Evolutionary conservation across 352 stramenopile genomes (phyloP), one percentile per base, ranked within the genome.

Genomic region (Phytophthora sansomeana): DNA sequence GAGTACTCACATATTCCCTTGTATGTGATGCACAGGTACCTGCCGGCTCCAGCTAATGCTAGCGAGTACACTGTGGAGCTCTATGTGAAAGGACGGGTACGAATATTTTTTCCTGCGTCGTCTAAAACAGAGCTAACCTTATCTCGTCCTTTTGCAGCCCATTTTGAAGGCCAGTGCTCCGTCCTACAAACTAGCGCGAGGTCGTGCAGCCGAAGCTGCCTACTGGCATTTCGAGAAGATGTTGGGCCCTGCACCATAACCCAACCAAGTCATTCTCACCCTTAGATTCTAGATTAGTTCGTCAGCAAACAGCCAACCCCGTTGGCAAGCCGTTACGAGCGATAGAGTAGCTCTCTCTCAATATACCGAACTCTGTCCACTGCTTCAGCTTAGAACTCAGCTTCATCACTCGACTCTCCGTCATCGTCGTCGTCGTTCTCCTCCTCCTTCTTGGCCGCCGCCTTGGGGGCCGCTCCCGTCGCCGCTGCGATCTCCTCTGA

Each of bases 351-450:
- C 10, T 36, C 41, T 62, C 69, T 65, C 56, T 69, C 58, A 67
- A 63, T 6, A 19, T 59, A 36, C 49, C 43, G 16, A 44, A 49
- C n/a, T 29, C 38, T 19, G 32, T 54, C 10, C 28, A 44, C 43
- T 69, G 39, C 5, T 44, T 65, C 16, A 11, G 46, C 49, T 79
- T 91, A 96, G 61, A 96, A 96, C 66, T 96, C 87, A 43, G 87
- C 87, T 67, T 95, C 86, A 56, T 93, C 86, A 60, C 86, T 95
- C 50, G 85, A 90, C 47, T 89, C 82, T 47, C 88, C 87, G 46
- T 92, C 86, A n/a, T 93, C 79, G 30, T 80, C 81, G 11, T 60
- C 74, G 2, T 59, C 66, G 35, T 61, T 56, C 4, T 26, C 55
- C 47, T 48, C 50, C 29, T 39, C 43, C 5, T 58, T 44, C 13